Conservation (phyloP, 768 basidiomycete genomes). For the Lepiota brunneoincarnata region DNA sequence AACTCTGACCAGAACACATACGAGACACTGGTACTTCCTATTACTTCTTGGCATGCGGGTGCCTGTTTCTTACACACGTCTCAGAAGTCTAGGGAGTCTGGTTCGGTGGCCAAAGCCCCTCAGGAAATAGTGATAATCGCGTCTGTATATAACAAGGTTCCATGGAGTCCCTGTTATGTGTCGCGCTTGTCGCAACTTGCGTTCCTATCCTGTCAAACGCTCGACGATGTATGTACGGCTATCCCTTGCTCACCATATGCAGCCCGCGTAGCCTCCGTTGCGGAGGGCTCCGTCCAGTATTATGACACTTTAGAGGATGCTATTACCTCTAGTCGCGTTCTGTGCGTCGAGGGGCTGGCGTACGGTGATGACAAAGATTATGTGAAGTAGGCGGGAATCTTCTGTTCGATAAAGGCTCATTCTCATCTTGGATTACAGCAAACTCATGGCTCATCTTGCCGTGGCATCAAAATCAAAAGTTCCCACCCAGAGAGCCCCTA, state of each 20-base stretch:
- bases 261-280: constrained; percentile 36
- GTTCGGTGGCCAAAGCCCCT: constrained; percentile 7
- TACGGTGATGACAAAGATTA: constrained; percentile 64
- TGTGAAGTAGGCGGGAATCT: constrained; percentile 36
- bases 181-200: constrained; percentile 67
- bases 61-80: constrained; percentile 17
- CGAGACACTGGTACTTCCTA: constrained; percentile 31
- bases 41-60: neutral
- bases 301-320: constrained; percentile 11
- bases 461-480: constrained; percentile 24
- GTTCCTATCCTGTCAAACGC: constrained; percentile 67
- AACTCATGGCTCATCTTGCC: constrained; percentile 40
- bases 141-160: constrained; percentile 56
- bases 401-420: neutral
- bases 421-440: constrained; percentile 30
- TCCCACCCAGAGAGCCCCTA: constrained; percentile 33
- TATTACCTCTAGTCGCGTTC: constrained; percentile 34
- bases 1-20: constrained; percentile 67
- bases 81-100: neutral
- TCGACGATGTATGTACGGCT: constrained; percentile 55
- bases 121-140: constrained; percentile 53
- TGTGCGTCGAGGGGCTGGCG: constrained; percentile 59
- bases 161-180: constrained; percentile 60
- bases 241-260: constrained; percentile 48
- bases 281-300: neutral